Evolutionary conservation across 768 basidiomycete genomes (phyloP).

Genomic region (Naganishia vishniacii): DNA sequence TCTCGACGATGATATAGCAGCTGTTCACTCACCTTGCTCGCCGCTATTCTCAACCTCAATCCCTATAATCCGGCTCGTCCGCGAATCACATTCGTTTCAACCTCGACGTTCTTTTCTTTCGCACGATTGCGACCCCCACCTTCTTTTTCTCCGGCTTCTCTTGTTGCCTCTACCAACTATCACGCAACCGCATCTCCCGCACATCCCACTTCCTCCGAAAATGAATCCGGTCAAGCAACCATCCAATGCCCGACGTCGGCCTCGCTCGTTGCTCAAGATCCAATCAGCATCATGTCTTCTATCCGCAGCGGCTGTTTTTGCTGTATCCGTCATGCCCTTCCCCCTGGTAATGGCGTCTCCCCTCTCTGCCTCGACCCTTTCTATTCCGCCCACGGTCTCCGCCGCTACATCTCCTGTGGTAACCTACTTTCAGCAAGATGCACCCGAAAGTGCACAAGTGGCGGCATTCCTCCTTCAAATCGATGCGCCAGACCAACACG

Average conservation of each 20-base stretch:
- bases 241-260: not conserved
- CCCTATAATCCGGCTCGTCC: not conserved
- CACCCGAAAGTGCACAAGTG: not conserved
- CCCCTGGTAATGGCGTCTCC: not conserved
- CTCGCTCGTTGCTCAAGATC: not conserved
- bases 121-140: not conserved
- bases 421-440: not conserved
- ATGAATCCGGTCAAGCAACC: not conserved
- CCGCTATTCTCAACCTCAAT: too few relatives aligned
- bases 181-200: not conserved
- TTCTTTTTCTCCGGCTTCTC: not conserved
- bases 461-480: too few relatives aligned
- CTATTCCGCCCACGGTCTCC: not conserved
- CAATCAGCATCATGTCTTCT: not conserved
- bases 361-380: not conserved
- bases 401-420: not conserved
- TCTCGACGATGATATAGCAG: too few relatives aligned
- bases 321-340: not conserved
- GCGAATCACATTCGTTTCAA: not conserved
- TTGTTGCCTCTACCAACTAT: not conserved
- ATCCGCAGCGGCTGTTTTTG: not conserved
- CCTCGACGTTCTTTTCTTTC: not conserved
- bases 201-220: not conserved
- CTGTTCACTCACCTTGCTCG: too few relatives aligned
- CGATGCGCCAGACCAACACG: too few relatives aligned